phyloP scores from a whole-genome alignment of 495 filamentous ascomycete genomes.

The Lophiostoma macrostomum region DNA sequence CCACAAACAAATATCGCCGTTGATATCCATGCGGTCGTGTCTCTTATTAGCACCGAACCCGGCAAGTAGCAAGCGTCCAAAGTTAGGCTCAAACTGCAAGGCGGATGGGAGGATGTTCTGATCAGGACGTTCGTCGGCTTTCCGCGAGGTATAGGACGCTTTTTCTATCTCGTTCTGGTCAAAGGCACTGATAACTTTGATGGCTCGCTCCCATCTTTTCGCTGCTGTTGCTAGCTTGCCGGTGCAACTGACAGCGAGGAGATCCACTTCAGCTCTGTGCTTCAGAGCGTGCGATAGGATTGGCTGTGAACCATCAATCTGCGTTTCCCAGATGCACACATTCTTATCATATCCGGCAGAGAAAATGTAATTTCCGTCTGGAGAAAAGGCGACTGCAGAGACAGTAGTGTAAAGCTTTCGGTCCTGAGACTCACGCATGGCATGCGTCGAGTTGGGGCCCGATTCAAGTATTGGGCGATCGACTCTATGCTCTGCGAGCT shows the following conservation, averaged over 20 bases:
- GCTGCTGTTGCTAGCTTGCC: conserved; percentile 53
- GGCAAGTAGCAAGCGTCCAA: conserved; percentile 61
- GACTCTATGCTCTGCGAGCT: conserved; percentile 66
- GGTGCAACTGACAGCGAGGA: conserved; percentile 53
- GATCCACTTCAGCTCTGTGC: conserved; percentile 68
- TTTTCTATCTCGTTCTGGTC: not conserved
- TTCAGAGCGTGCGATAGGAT: conserved; percentile 52
- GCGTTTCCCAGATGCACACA: conserved; percentile 70
- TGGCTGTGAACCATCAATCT: conserved; percentile 34
- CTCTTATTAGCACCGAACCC: conserved; percentile 67
- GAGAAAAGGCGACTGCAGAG: conserved; percentile 68
- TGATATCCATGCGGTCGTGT: conserved; percentile 51
- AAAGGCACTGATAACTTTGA: conserved; percentile 20
- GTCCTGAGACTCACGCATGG: conserved; percentile 62
- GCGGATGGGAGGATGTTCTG: conserved; percentile 65
- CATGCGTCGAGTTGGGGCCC: conserved; percentile 50
- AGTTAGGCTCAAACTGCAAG: conserved; percentile 65
- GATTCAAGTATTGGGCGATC: conserved; percentile 45
- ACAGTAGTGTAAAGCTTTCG: conserved; percentile 74
- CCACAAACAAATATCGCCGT: conserved; percentile 75
- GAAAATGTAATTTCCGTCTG: conserved; percentile 55
- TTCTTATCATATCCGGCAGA: conserved; percentile 79
- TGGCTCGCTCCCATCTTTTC: conserved; percentile 43
- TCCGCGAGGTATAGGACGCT: conserved; percentile 23
- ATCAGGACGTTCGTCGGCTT: conserved; percentile 40